A percentile compares a stretch with the other conserved stretches of the same genome.
Conservation (phyloP, 2,329 filamentous ascomycete species). For the Colletotrichum chlorophyti region DNA sequence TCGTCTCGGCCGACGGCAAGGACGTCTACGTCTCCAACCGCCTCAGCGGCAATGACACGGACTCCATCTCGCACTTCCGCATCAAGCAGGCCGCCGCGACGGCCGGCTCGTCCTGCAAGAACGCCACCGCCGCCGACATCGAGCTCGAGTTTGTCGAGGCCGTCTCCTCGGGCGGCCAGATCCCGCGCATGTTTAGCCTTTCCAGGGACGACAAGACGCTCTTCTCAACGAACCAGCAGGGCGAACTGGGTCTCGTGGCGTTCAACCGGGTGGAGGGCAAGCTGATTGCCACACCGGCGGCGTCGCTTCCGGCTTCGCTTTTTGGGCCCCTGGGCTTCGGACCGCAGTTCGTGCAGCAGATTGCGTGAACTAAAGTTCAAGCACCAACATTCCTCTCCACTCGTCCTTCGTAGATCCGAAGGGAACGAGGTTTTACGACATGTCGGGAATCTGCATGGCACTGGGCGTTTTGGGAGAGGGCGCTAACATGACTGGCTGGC, state of each 20-base stretch:
- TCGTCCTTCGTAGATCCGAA: too few species aligned
- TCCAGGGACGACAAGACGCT: constrained; percentile 42
- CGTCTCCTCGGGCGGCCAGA: constrained; percentile 42
- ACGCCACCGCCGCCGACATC: constrained; percentile 35
- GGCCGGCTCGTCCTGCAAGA: constrained; percentile 31
- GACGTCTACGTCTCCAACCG: constrained; percentile 61
- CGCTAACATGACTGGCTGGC: constrained; percentile 22
- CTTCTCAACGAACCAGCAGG: constrained; percentile 56
- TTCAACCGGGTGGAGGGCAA: constrained; percentile 31
- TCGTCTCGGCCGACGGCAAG: constrained; percentile 46
- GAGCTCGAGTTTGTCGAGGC: constrained; percentile 42
- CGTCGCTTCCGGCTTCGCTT: constrained; percentile 32
- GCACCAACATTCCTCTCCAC: too few species aligned
- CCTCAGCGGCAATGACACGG: constrained; percentile 49
- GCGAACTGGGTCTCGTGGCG: constrained; percentile 47
- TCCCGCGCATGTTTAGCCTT: constrained; percentile 56
- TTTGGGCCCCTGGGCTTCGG: constrained; percentile 39
- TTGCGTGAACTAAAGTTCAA: constrained; percentile 15
- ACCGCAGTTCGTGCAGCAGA: constrained; percentile 43
- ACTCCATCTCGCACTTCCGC: constrained; percentile 56
- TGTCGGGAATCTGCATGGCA: constrained; percentile 12
- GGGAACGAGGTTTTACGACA: not conserved
- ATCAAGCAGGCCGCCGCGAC: constrained; percentile 33
- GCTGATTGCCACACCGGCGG: constrained; percentile 36
- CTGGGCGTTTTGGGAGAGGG: constrained; percentile 10